Conservation (phyloP, 176 grass and related monocot genomes). For the Lolium multiflorum region DNA sequence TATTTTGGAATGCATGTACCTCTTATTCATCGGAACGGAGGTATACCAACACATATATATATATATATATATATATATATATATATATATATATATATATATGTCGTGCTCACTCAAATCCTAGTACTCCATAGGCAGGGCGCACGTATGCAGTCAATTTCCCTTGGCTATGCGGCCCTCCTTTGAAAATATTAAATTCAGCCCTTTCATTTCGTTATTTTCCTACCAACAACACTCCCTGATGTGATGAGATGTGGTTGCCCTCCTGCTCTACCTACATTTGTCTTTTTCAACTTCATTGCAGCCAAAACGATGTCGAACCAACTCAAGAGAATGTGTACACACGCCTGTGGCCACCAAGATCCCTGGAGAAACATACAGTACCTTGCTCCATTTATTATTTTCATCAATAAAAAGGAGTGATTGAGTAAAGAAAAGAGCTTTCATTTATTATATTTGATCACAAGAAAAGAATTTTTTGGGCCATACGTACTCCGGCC, state of each 20-base stretch:
- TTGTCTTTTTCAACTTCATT: slow-evolving; percentile 41
- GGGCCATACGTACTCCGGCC: neutral
- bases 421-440: neutral
- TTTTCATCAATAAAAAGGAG: neutral
- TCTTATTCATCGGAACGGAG: too few species aligned
- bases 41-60: too few species aligned
- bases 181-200: neutral
- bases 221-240: slow-evolving; percentile 24
- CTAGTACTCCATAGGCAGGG: too few species aligned
- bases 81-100: too few species aligned
- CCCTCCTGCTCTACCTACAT: slow-evolving; percentile 43
- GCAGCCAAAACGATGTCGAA: neutral
- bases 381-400: neutral
- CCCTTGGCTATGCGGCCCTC: neutral
- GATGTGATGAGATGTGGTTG: slow-evolving; percentile 32
- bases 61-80: too few species aligned
- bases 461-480: neutral
- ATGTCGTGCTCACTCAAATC: too few species aligned
- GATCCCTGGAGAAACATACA: neutral
- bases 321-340: neutral
- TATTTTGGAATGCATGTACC: too few species aligned
- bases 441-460: neutral
- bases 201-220: neutral
- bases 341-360: neutral
- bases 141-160: neutral